Evolutionary conservation across 2,329 filamentous ascomycete species (phyloP).

Genomic region (Fusarium sp.): DNA sequence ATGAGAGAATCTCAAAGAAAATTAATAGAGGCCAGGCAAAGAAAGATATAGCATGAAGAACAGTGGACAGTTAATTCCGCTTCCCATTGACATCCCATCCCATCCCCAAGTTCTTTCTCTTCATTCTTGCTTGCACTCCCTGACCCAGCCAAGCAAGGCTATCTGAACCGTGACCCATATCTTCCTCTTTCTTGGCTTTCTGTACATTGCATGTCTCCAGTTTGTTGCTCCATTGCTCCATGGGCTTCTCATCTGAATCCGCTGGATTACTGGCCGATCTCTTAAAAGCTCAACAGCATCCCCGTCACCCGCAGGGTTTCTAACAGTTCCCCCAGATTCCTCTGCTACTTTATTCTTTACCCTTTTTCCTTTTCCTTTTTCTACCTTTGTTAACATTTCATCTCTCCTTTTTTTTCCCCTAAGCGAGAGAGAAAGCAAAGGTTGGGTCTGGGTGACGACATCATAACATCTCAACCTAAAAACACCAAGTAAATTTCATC

Average conservation of each 20-base stretch:
- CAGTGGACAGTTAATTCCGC: slow-evolving; percentile 23
- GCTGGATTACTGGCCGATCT: slow-evolving; percentile 36
- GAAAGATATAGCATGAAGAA: background rate
- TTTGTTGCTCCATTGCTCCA: slow-evolving; percentile 19
- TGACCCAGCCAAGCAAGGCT: slow-evolving; percentile 34
- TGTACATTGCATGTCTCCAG: slow-evolving; percentile 4
- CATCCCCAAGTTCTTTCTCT: slow-evolving; percentile 9
- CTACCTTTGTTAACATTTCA: slow-evolving; percentile 2
- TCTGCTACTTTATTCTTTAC: slow-evolving; percentile 16
- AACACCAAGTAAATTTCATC: slow-evolving; percentile 32
- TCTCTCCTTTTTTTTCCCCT: background rate
- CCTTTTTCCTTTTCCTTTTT: background rate
- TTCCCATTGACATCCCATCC: slow-evolving; percentile 14
- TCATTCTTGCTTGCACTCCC: slow-evolving; percentile 21
- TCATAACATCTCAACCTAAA: slow-evolving; percentile 1
- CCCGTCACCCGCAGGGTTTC: slow-evolving; percentile 37
- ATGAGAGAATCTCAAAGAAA: slow-evolving; percentile 13
- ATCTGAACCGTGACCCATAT: slow-evolving; percentile 43
- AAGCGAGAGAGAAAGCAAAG: background rate
- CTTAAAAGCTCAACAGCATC: slow-evolving; percentile 43
- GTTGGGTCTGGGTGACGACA: slow-evolving; percentile 7
- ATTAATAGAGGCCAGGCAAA: background rate
- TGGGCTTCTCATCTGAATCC: background rate
- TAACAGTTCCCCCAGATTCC: slow-evolving; percentile 34
- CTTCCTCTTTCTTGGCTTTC: slow-evolving; percentile 38